These are phyloP conservation scores for Cladosporium sp. DNA, from an alignment of 2,329 filamentous ascomycete species.

Conservation along the genomic window DNA sequence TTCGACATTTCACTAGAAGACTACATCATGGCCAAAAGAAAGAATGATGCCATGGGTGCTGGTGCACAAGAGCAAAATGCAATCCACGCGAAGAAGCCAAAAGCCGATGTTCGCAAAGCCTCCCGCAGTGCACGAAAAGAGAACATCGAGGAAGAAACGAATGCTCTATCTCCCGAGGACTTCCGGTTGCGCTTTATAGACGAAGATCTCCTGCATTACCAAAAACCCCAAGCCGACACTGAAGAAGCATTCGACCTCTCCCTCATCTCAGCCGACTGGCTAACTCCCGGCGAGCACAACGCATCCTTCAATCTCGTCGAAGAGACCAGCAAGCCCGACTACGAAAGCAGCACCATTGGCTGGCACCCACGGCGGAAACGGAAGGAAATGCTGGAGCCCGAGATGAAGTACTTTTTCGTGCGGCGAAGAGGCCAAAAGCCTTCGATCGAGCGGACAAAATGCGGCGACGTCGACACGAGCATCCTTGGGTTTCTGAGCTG, in stretches of 20 bases:
- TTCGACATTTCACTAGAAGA: neutral
- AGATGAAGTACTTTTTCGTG: constrained; percentile 64
- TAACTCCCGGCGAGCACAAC: constrained; percentile 33
- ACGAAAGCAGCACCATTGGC: constrained; percentile 54
- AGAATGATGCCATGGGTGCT: neutral
- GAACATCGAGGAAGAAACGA: constrained; percentile 14
- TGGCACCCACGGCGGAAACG: constrained; percentile 60
- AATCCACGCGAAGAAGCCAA: neutral
- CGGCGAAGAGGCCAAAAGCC: constrained; percentile 21
- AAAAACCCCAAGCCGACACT: constrained; percentile 5
- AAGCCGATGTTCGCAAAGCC: neutral
- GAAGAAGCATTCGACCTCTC: constrained; percentile 9
- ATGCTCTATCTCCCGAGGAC: constrained; percentile 10
- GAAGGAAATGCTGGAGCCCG: constrained; percentile 60
- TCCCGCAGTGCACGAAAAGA: neutral
- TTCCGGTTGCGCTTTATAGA: constrained; percentile 15
- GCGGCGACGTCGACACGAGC: constrained; percentile 3
- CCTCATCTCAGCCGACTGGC: constrained; percentile 11
- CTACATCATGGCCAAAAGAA: neutral
- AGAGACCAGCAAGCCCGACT: constrained; percentile 58
- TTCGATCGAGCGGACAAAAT: neutral
- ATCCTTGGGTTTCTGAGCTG: constrained; percentile 50
- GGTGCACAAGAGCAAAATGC: too few relatives aligned
- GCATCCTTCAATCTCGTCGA: constrained; percentile 53
- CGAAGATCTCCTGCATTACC: neutral